Evolutionary conservation across 352 stramenopile genomes (phyloP), one percentile per base, ranked within the genome.

Genomic region (Globisporangium yorkense): DNA sequence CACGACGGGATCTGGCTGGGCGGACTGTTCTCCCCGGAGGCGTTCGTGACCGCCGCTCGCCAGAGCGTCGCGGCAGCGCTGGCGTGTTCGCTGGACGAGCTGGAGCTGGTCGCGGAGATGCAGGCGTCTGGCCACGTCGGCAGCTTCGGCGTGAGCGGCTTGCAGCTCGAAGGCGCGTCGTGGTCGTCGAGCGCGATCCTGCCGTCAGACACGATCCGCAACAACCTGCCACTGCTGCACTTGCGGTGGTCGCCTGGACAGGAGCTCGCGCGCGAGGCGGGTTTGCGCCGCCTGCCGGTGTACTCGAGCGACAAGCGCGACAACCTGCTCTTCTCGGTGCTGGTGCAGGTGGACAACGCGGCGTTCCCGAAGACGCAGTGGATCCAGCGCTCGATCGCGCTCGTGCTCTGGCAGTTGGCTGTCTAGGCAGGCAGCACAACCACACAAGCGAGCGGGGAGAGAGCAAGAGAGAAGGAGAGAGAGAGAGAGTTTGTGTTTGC

Each of bases 21-120:
- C n/a, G 88, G 89, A 0, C 74, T 98, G 40, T 97, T 98, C 61
- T 96, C 83, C 8, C 90, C 94, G 7, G 93, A 97, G 56, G 89
- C 90, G 40, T 97, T 97, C 44, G 75, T 98, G 45, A 98, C 90
- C 5, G 92, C 92, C 5, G 95, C 81, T 5, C 77, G 94, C 4
- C 94, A 98, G 76, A 84, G 85, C 33, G 88, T 92, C 41, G 92
- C 94, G 3, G 74, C 87, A 0, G 62, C 76, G 31, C 72, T 87
- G 46, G 61, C 71, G 10, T 97, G 89, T 60, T 95, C 89, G 24
- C 71, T 97, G 31, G 91, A 97, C 47, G 84, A 96, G 54, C 67
- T 97, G 21, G 74, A 80, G 45, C 71, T 97, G 29, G 73, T 92
- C 21, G 83, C 91, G 0, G 74, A 88, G 53, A 71, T 96, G 44